Percentiles rank a stretch among this genome's conserved stretches.
Conservation (phyloP, 2,329 filamentous ascomycete species). For the Stagonosporopsis chrysanthemi region DNA sequence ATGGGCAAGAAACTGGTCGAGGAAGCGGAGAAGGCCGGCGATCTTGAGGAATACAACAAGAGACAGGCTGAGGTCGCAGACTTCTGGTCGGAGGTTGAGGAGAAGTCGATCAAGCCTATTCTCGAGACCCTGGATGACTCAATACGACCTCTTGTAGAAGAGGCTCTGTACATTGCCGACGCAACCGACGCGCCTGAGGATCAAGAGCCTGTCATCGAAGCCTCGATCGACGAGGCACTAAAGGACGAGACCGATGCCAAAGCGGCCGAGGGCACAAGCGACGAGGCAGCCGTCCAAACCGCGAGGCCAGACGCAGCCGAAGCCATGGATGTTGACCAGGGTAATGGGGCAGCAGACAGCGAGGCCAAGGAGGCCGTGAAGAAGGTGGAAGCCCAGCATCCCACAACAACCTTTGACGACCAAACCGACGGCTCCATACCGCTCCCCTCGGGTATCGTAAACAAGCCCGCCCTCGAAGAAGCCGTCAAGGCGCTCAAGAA, state of each 20-base stretch:
- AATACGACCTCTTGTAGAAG: conserved; percentile 68
- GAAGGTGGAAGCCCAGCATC: conserved; percentile 36
- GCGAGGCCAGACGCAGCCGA: conserved; percentile 19
- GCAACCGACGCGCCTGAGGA: conserved; percentile 35
- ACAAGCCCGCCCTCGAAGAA: conserved; percentile 49
- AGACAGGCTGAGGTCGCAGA: conserved; percentile 78
- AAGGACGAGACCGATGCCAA: conserved; percentile 18
- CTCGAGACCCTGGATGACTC: conserved; percentile 68
- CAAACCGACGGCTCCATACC: conserved; percentile 41
- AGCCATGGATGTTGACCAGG: conserved; percentile 18
- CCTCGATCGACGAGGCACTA: conserved; percentile 29
- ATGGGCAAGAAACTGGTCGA: conserved; percentile 85
- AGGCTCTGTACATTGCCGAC: conserved; percentile 61
- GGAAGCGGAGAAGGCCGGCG: conserved; percentile 74
- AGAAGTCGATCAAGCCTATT: conserved; percentile 77
- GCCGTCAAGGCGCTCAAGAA: conserved; percentile 70
- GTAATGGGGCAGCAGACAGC: conserved; percentile 26
- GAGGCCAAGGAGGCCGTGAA: conserved; percentile 38
- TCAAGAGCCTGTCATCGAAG: conserved; percentile 46
- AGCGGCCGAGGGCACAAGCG: conserved; percentile 11
- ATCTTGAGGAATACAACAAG: conserved; percentile 71
- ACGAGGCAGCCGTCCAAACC: conserved; percentile 17
- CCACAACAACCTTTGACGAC: conserved; percentile 34
- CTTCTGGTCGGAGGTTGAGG: conserved; percentile 86
- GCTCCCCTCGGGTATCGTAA: conserved; percentile 36